These are phyloP conservation scores for Thuja plicata DNA, from an alignment of 83 land plant genomes.

Conservation along the genomic window DNA sequence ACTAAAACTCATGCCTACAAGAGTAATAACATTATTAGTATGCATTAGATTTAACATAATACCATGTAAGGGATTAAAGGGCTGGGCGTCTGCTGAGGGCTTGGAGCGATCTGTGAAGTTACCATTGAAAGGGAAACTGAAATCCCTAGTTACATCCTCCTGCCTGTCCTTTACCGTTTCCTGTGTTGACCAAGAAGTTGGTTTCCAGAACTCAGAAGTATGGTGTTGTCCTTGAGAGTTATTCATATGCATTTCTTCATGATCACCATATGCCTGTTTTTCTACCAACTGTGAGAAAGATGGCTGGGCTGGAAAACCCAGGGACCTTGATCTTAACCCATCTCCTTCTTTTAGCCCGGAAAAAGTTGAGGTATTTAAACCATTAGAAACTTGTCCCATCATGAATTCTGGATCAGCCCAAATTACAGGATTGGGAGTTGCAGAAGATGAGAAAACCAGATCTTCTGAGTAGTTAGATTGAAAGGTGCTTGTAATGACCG, in stretches of 20 bases:
- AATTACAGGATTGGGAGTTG: neutral
- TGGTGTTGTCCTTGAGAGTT: neutral
- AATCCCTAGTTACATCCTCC: neutral
- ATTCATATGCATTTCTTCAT: neutral
- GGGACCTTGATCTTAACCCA: neutral
- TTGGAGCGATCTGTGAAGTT: neutral
- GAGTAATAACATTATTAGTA: too few relatives aligned
- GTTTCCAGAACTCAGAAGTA: slow-evolving; percentile 2
- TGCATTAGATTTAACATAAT: neutral
- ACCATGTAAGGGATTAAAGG: neutral
- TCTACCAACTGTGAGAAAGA: neutral
- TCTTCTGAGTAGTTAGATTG: neutral
- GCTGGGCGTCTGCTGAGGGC: neutral
- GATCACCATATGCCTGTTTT: neutral
- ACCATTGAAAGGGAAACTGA: neutral
- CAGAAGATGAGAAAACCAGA: slow-evolving; percentile 5
- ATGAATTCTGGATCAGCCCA: neutral
- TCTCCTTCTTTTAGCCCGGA: neutral
- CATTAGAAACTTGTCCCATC: neutral
- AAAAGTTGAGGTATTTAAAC: neutral
- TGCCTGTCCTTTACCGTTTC: neutral
- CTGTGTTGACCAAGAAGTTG: slow-evolving; percentile 6
- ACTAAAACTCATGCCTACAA: too few relatives aligned
- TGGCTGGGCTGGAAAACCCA: neutral
- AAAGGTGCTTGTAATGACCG: neutral